These are phyloP conservation scores for Quercus aquifolioides DNA, from an alignment of 306 rosid species.

Conservation along the genomic window DNA sequence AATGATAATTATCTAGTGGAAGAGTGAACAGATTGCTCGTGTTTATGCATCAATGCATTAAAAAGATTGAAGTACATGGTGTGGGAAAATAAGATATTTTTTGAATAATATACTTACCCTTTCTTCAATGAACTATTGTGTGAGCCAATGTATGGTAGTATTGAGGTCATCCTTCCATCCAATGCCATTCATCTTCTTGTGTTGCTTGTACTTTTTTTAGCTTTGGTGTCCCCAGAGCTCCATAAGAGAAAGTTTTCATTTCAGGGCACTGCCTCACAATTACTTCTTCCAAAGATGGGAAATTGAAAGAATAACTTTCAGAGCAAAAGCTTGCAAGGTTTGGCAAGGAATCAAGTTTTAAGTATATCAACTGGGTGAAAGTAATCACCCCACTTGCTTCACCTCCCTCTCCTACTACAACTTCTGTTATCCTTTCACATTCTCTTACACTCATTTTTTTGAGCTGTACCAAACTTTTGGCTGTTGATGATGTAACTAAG, in stretches of 20 bases:
- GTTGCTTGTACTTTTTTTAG: background rate
- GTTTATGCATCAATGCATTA: too few species aligned
- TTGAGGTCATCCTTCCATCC: background rate
- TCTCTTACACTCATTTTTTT: too few species aligned
- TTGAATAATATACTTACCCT: background rate
- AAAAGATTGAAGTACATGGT: background rate
- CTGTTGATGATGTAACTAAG: too few species aligned
- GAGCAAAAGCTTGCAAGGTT: too few species aligned
- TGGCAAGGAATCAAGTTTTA: background rate
- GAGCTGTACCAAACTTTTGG: too few species aligned
- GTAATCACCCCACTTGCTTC: too few species aligned
- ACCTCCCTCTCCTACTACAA: too few species aligned
- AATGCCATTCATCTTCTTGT: background rate
- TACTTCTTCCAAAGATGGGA: background rate
- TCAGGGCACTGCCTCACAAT: background rate
- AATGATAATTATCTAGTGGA: too few species aligned
- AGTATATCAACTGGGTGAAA: background rate
- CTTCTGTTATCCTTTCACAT: too few species aligned
- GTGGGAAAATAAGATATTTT: background rate
- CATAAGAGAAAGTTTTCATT: constrained; percentile 1
- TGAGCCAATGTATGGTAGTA: background rate
- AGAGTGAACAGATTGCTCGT: too few species aligned
- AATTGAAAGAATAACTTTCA: background rate
- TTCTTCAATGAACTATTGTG: background rate
- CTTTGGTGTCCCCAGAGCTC: background rate